Conservation (phyloP, 2,329 filamentous ascomycete genomes). For the Trichoderma koningiopsis region DNA sequence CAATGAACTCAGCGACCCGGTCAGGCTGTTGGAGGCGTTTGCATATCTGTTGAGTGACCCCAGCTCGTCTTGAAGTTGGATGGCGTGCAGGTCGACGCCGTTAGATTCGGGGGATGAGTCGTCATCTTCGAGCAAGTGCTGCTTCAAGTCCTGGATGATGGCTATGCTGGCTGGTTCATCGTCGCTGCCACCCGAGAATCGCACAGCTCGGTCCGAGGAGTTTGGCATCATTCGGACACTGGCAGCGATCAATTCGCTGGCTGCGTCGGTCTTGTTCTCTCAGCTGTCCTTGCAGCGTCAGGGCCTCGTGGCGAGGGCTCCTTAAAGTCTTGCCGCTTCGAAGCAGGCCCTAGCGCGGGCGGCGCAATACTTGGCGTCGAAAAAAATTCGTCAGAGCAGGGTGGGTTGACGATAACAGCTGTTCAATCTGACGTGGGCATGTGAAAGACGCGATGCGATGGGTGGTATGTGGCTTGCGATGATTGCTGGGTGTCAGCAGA, state of each 20-base stretch:
- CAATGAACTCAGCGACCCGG: slow-evolving; percentile 49
- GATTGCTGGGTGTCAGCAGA: neutral
- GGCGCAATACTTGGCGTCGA: slow-evolving; percentile 7
- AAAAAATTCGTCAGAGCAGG: neutral
- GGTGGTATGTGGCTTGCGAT: neutral
- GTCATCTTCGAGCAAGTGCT: slow-evolving; percentile 37
- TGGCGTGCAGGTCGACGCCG: slow-evolving; percentile 49
- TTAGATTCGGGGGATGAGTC: slow-evolving; percentile 35
- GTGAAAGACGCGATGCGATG: neutral
- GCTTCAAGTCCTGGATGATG: slow-evolving; percentile 44
- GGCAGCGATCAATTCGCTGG: neutral
- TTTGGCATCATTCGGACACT: slow-evolving; percentile 44
- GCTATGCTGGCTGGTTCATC: slow-evolving; percentile 48
- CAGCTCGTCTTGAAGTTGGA: slow-evolving; percentile 54
- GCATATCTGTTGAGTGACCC: slow-evolving; percentile 48
- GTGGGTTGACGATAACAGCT: neutral
- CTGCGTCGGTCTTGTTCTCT: neutral
- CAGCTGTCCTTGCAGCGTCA: neutral
- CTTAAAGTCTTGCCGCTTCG: neutral
- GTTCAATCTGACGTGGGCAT: neutral
- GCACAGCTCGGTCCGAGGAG: slow-evolving; percentile 57
- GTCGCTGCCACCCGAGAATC: slow-evolving; percentile 51
- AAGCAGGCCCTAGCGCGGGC: neutral
- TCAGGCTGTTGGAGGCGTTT: slow-evolving; percentile 43
- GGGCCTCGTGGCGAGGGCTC: neutral